Conservation (phyloP, 2,329 filamentous ascomycete species). For the Mariannaea sp. region DNA sequence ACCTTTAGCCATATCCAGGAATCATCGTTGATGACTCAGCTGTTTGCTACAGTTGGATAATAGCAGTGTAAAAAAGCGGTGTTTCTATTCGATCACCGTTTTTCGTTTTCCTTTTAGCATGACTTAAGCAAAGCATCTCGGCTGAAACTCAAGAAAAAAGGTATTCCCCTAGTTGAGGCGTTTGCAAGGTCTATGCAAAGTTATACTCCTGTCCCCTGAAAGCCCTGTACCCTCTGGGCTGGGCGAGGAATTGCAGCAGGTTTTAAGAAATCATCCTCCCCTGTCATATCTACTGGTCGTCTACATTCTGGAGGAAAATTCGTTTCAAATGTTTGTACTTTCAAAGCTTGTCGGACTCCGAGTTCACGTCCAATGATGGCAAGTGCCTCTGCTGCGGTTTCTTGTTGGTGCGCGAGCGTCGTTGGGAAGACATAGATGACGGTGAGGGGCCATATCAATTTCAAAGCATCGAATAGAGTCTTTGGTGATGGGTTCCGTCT, state of each 20-base stretch:
- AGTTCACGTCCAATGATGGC: slow-evolving; percentile 43
- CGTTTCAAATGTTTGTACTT: slow-evolving; percentile 24
- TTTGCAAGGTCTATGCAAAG: too few relatives aligned
- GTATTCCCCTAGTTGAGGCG: too few relatives aligned
- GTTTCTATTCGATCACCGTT: too few relatives aligned
- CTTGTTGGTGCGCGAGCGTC: slow-evolving; percentile 37
- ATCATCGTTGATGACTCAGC: too few relatives aligned
- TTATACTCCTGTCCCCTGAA: too few relatives aligned
- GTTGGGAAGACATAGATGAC: slow-evolving; percentile 39
- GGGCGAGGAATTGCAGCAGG: slow-evolving; percentile 18
- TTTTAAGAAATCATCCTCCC: slow-evolving; percentile 16
- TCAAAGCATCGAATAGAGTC: slow-evolving; percentile 45
- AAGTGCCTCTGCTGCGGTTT: slow-evolving; percentile 37
- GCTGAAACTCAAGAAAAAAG: too few relatives aligned
- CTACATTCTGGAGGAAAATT: slow-evolving; percentile 37
- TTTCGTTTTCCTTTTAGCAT: too few relatives aligned
- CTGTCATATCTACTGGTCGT: slow-evolving; percentile 29
- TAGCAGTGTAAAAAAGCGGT: too few relatives aligned
- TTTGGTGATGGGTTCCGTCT: slow-evolving; percentile 39
- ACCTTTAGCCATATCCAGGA: too few relatives aligned
- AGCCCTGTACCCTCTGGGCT: too few relatives aligned
- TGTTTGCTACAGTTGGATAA: too few relatives aligned
- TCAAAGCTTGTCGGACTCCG: slow-evolving; percentile 46
- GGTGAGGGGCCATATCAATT: slow-evolving; percentile 47
- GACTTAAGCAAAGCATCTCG: too few relatives aligned